phyloP scores from a whole-genome alignment of 2,329 filamentous ascomycete genomes.

The Fusarium siculi region DNA sequence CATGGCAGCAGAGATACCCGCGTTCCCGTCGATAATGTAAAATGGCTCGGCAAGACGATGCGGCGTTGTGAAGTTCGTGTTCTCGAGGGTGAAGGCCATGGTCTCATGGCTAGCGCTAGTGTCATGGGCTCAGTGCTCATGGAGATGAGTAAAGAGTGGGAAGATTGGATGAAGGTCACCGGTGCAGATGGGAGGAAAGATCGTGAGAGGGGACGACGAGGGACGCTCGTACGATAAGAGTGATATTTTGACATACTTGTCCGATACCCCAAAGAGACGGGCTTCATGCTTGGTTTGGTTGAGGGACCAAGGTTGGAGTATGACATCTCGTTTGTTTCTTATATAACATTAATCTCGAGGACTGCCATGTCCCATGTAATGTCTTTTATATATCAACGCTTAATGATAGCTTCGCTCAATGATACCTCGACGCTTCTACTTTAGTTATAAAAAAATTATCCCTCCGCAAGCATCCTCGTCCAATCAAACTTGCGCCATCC shows the following conservation, averaged over 20 bases:
- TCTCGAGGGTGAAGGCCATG: slow-evolving; percentile 91
- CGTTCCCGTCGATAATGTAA: slow-evolving; percentile 93
- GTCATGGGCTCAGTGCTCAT: slow-evolving; percentile 96
- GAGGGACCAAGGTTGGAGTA: background rate
- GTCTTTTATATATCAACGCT: slow-evolving; percentile 33
- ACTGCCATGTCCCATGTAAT: slow-evolving; percentile 32
- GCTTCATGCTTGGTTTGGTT: slow-evolving; percentile 1
- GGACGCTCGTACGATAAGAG: slow-evolving; percentile 36
- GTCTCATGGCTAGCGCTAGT: slow-evolving; percentile 90
- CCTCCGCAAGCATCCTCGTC: slow-evolving; percentile 67
- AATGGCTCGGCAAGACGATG: slow-evolving; percentile 96
- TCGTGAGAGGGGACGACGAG: slow-evolving; percentile 46
- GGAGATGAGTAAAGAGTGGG: slow-evolving; percentile 95
- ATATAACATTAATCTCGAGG: slow-evolving; percentile 43
- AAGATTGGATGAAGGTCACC: slow-evolving; percentile 79
- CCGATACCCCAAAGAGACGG: slow-evolving; percentile 25
- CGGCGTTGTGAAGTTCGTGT: slow-evolving; percentile 90
- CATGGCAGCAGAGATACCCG: slow-evolving; percentile 91
- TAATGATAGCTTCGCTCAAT: slow-evolving; percentile 8
- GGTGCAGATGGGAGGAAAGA: slow-evolving; percentile 52
- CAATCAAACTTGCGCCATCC: slow-evolving; percentile 95
- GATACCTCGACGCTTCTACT: background rate
- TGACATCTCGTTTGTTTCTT: slow-evolving; percentile 20
- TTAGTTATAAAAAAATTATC: background rate
- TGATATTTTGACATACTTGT: background rate